Conservation (phyloP, 345 rosid genomes). For the Dipteronia sinensis region DNA sequence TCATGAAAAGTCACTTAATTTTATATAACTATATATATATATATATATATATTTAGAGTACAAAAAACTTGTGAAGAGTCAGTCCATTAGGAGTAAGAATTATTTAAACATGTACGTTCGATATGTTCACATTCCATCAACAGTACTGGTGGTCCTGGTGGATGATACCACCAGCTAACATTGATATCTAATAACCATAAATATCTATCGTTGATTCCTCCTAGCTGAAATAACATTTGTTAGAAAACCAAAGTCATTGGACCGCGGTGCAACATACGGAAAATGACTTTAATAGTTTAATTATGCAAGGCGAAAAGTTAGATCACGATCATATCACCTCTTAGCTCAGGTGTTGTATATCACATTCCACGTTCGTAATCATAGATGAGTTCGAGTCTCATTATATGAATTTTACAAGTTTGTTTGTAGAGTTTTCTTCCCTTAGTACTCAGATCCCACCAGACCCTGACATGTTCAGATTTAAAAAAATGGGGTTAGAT, state of each 20-base stretch:
- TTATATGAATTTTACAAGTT: no score
- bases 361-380: no score
- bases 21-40: no score
- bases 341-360: no score
- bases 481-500: no score
- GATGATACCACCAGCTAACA: background rate
- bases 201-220: background rate
- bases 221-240: background rate
- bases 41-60: no score
- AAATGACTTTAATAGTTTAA: background rate
- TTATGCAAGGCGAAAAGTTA: background rate
- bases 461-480: no score
- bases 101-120: background rate
- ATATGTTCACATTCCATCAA: background rate
- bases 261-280: background rate
- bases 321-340: no score
- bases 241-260: background rate
- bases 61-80: background rate
- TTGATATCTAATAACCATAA: background rate
- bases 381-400: no score
- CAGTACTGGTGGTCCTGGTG: background rate
- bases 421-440: no score
- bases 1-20: no score
- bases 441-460: no score
- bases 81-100: background rate